Percentiles rank a stretch among this genome's conserved stretches.
phyloP scores from a whole-genome alignment of 2,329 filamentous ascomycete genomes.

The Sporothrix inflata region DNA sequence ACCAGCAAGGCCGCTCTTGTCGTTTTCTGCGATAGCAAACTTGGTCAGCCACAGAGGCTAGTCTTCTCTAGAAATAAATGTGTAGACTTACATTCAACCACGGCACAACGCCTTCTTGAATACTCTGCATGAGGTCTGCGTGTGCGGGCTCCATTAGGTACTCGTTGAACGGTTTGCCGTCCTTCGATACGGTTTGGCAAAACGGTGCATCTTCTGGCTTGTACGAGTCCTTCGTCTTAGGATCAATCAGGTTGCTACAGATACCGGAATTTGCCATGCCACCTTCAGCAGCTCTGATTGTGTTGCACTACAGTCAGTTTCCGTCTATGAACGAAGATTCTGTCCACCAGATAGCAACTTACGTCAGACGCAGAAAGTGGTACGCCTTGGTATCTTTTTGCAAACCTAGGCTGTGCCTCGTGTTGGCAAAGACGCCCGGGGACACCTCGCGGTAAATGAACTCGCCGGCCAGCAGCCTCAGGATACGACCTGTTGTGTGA shows the following conservation, averaged over 20 bases:
- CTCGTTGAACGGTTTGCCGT: neutral
- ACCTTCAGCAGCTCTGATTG: neutral
- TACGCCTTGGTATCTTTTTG: neutral
- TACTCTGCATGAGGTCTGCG: neutral
- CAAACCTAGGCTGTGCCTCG: neutral
- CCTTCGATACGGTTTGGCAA: neutral
- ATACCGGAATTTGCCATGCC: neutral
- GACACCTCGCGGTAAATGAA: slow-evolving; percentile 6
- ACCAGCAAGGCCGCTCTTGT: neutral
- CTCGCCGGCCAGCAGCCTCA: neutral
- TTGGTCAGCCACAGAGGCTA: no score
- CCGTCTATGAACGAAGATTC: no score
- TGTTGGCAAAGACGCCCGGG: slow-evolving; percentile 5
- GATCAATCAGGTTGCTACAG: neutral
- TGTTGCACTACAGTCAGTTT: neutral
- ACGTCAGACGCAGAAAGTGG: neutral
- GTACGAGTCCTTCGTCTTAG: neutral
- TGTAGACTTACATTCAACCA: neutral
- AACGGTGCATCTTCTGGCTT: neutral
- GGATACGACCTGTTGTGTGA: neutral
- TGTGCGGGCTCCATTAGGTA: neutral
- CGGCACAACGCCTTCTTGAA: neutral
- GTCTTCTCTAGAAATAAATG: no score
- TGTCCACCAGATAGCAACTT: neutral
- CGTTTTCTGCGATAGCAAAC: neutral